Evolutionary conservation across 2,329 filamentous ascomycete genomes (phyloP), one percentile per base, ranked within the genome.

Genomic region (Capronia coronata): DNA sequence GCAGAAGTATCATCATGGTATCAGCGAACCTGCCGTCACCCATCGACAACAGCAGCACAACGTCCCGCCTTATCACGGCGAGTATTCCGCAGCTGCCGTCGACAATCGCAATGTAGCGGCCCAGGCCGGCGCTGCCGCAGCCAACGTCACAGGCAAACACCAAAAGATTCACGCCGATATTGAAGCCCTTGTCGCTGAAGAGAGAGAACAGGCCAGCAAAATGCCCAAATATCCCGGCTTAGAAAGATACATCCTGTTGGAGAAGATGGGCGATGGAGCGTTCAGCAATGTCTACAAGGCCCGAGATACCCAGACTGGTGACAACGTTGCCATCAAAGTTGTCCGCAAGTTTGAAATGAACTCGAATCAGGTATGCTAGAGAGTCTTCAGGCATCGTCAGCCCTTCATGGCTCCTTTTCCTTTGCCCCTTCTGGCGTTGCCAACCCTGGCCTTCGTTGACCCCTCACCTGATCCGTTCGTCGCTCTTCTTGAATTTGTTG

Each of bases 341-440:
- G 93, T 98, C 57, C 86, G 93, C 65, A 97, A 97, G 73, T 97
- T 88, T 67, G 93, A 98, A 72, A 96, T 98, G 87, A 97, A 95
- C 72, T 90, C 84, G 59, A 89, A 85, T 75, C 93, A 97, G 88
- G 93, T 98, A 79, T 80, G 89, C 65, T 64, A 57, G 63, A 37
- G 60, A 61, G 60, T 51, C 29, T 50, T 57, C n/a, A n/a, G 40
- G 56, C 51, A 54, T 48, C 35, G 35, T 42, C 19, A 34, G 21
- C 19, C 32, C 43, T 42, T 29, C 19, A 46, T 38, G 7, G 14
- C 43, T 25, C 16, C 10, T 35, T 59, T 51, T 52, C 49, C 62
- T 51, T 55, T 57, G 60, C 49, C n/a, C 58, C 49, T 54, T 41
- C 55, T 67, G 39, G 18, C 16, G 29, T 48, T 43, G 29, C 46